These are phyloP conservation scores for Podospora tetraspora DNA, from an alignment of 495 filamentous ascomycete genomes.

Conservation along the genomic window DNA sequence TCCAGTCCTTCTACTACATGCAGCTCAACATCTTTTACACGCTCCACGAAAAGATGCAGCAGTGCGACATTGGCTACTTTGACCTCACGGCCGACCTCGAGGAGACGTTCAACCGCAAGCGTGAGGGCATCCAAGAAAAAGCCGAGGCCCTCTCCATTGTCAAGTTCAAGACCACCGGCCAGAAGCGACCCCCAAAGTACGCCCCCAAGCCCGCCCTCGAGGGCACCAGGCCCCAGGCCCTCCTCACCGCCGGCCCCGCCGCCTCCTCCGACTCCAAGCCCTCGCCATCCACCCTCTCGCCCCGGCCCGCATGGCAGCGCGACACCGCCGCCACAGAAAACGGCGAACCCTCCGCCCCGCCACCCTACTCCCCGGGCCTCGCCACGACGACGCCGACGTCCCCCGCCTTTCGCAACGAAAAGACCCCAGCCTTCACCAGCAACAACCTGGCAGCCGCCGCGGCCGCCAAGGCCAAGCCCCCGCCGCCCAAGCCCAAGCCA, in stretches of 20 bases:
- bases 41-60: constrained; percentile 95
- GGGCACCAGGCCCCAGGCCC: constrained; percentile 33
- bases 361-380: constrained; percentile 29
- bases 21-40: constrained; percentile 99
- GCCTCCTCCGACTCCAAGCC: constrained; percentile 17
- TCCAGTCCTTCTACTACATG: constrained; percentile 99
- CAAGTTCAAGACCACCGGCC: constrained; percentile 81
- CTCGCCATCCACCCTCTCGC: constrained; percentile 5
- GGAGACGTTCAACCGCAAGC: constrained; percentile 81
- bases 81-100: constrained; percentile 85
- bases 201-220: constrained; percentile 39
- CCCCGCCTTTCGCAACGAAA: constrained; percentile 16
- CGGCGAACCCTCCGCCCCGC: constrained; percentile 41
- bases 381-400: constrained; percentile 6
- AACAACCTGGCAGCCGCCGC: constrained; percentile 57
- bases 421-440: constrained; percentile 9
- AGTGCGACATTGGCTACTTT: constrained; percentile 94
- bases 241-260: constrained; percentile 38
- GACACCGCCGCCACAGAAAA: constrained; percentile 14
- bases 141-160: constrained; percentile 77
- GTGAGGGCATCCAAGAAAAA: constrained; percentile 76
- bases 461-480: constrained; percentile 75
- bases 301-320: constrained; percentile 22
- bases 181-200: constrained; percentile 50
- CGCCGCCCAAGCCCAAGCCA: constrained; percentile 55